Evolutionary conservation across 2,329 filamentous ascomycete species (phyloP).

Genomic region (Samsoniella hepiali): DNA sequence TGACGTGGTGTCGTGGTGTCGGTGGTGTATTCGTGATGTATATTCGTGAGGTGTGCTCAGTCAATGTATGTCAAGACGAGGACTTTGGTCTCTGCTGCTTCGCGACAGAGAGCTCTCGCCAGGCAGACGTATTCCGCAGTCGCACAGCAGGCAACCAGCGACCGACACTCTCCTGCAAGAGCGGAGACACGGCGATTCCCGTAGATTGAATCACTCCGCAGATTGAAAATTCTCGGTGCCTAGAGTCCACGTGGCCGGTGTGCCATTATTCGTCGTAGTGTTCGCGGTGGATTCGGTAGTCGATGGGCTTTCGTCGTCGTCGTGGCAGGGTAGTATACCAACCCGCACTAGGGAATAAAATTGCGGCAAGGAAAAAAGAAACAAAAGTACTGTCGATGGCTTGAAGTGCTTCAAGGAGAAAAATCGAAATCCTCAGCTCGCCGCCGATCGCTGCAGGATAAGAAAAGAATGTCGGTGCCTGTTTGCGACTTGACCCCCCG

Average conservation of each 20-base stretch:
- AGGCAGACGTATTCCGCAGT: slow-evolving; percentile 9
- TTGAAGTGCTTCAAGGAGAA: neutral
- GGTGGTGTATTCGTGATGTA: neutral
- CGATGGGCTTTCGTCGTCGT: neutral
- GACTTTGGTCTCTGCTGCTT: neutral
- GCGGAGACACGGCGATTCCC: neutral
- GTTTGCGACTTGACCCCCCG: neutral
- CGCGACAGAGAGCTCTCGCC: neutral
- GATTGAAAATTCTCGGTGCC: slow-evolving; percentile 1
- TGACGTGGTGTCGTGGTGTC: neutral
- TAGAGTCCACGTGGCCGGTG: neutral
- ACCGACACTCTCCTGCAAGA: neutral
- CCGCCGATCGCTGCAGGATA: neutral
- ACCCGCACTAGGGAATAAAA: too few species aligned
- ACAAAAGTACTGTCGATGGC: too few species aligned
- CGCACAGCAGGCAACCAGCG: neutral
- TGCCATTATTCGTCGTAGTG: neutral
- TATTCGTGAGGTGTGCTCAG: neutral
- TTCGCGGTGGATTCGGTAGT: neutral
- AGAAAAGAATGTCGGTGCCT: neutral
- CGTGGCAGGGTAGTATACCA: neutral
- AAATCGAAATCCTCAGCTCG: neutral
- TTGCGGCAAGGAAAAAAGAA: too few species aligned
- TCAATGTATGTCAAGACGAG: neutral
- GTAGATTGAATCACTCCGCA: too few species aligned